Evolutionary conservation across 2,329 filamentous ascomycete species (phyloP).

Genomic region (Ophiobolus disseminans): DNA sequence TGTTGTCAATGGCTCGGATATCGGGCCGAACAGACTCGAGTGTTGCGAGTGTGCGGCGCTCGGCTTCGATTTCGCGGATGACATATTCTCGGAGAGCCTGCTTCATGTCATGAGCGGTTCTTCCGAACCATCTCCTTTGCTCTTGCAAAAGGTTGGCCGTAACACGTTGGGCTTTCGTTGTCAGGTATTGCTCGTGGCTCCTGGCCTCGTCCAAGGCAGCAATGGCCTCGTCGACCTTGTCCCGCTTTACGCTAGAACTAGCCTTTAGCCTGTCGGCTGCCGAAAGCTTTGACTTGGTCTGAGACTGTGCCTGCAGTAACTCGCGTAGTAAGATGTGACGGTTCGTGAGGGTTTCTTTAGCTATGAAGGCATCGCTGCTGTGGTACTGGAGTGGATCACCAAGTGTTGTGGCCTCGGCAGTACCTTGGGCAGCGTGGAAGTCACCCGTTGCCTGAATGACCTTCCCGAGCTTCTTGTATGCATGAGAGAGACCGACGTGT

Average conservation of each 20-base stretch:
- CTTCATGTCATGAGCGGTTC: constrained; percentile 84
- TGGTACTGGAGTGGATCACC: constrained; percentile 95
- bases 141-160: constrained; percentile 88
- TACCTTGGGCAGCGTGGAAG: constrained; percentile 94
- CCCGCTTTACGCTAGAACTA: constrained; percentile 82
- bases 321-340: constrained; percentile 95
- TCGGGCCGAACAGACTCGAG: constrained; percentile 94
- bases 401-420: constrained; percentile 92
- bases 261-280: constrained; percentile 89
- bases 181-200: constrained; percentile 79
- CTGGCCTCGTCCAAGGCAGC: constrained; percentile 85
- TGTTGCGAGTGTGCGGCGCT: constrained; percentile 87
- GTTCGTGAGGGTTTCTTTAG: constrained; percentile 97
- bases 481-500: constrained; percentile 84
- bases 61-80: constrained; percentile 91
- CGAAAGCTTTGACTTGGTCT: constrained; percentile 79
- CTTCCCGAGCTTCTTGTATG: constrained; percentile 94
- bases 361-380: constrained; percentile 93
- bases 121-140: constrained; percentile 86
- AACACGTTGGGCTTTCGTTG: constrained; percentile 85
- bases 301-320: constrained; percentile 87
- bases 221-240: constrained; percentile 99
- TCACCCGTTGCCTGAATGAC: constrained; percentile 93
- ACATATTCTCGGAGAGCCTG: constrained; percentile 89
- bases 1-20: constrained; percentile 89